Conservation (phyloP, 768 basidiomycete genomes). For the Mycena vulgaris region DNA sequence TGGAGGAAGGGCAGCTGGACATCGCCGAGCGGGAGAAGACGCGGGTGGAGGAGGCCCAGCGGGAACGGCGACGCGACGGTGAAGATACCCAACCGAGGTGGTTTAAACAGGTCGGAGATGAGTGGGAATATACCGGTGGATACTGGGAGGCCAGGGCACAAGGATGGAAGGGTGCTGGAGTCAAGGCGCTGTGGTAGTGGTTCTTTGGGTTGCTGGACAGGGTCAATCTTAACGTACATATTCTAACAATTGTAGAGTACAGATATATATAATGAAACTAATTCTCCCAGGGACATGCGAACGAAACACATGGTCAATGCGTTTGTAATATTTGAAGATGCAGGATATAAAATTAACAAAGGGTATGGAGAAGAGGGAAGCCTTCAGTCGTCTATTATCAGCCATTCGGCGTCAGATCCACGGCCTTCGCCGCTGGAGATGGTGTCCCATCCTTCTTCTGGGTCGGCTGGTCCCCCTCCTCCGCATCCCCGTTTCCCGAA, state of each 20-base stretch:
- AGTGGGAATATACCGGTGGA: conserved; percentile 84
- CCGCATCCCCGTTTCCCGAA: conserved; percentile 82
- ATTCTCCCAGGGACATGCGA: background rate
- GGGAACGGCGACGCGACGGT: conserved; percentile 76
- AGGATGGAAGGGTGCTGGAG: conserved; percentile 70
- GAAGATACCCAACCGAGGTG: conserved; percentile 77
- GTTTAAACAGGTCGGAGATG: conserved; percentile 80
- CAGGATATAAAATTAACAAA: conserved; percentile 47
- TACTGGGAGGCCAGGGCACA: conserved; percentile 86
- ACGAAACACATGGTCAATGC: background rate
- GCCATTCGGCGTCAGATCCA: conserved; percentile 95
- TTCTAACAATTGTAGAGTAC: background rate
- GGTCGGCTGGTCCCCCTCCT: conserved; percentile 60
- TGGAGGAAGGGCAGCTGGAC: conserved; percentile 84
- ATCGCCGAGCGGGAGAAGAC: conserved; percentile 81
- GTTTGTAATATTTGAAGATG: conserved; percentile 19
- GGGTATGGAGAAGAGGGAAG: conserved; percentile 51
- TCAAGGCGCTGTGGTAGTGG: conserved; percentile 76
- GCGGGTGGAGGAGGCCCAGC: conserved; percentile 82
- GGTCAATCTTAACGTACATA: background rate
- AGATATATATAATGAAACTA: background rate
- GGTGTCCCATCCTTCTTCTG: conserved; percentile 81
- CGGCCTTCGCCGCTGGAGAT: conserved; percentile 77
- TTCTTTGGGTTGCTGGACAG: background rate
- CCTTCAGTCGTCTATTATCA: conserved; percentile 71